Percentiles rank a stretch among this genome's conserved stretches.
Evolutionary conservation across 495 filamentous ascomycete species (phyloP).

Genomic region (Sporormia fimetaria): DNA sequence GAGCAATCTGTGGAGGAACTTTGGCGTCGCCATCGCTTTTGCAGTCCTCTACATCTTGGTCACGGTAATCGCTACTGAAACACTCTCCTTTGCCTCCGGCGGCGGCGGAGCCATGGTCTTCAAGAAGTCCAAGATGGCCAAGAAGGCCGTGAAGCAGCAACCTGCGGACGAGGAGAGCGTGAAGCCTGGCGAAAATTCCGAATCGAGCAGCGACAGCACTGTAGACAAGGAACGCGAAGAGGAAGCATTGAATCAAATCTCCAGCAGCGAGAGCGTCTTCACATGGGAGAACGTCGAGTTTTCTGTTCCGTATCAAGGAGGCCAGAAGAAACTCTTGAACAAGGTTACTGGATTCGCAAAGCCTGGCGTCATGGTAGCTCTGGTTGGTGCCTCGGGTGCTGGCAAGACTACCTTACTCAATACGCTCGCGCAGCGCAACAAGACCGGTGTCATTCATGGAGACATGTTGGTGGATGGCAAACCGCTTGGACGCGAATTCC

Average conservation of each 20-base stretch:
- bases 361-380: slow-evolving; percentile 66
- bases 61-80: slow-evolving; percentile 30
- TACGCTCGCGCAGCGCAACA: slow-evolving; percentile 65
- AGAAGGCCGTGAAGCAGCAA: slow-evolving; percentile 39
- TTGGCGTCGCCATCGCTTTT: slow-evolving; percentile 49
- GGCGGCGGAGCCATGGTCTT: slow-evolving; percentile 50
- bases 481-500: slow-evolving; percentile 56
- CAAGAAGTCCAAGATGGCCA: slow-evolving; percentile 53
- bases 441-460: slow-evolving; percentile 56
- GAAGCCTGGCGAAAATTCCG: background rate
- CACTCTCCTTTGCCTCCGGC: slow-evolving; percentile 23
- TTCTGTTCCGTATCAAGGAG: slow-evolving; percentile 59
- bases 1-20: slow-evolving; percentile 51
- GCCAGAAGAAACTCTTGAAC: slow-evolving; percentile 59
- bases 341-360: slow-evolving; percentile 65
- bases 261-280: slow-evolving; percentile 56
- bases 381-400: slow-evolving; percentile 78
- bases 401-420: slow-evolving; percentile 72
- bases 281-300: slow-evolving; percentile 67
- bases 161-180: slow-evolving; percentile 38
- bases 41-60: slow-evolving; percentile 31
- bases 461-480: slow-evolving; percentile 72
- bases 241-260: slow-evolving; percentile 43
- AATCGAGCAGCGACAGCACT: slow-evolving; percentile 8
- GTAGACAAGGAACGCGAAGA: slow-evolving; percentile 29